phyloP scores from a whole-genome alignment of 2,329 filamentous ascomycete species.

The Epichloe typhina region DNA sequence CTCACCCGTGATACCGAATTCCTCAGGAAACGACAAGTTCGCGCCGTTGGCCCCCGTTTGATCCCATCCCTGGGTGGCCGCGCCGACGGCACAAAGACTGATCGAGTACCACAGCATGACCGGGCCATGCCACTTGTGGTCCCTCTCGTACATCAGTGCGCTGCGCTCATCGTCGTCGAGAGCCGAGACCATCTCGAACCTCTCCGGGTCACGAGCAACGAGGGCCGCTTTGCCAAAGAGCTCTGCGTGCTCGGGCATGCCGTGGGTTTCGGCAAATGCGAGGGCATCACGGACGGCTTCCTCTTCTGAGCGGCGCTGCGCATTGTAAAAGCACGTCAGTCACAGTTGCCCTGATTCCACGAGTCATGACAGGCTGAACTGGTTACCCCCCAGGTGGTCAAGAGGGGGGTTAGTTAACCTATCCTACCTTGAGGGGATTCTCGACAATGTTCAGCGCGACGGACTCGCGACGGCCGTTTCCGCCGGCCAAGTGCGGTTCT shows the following conservation, averaged over 20 bases:
- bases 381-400: background rate
- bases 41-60: slow-evolving; percentile 48
- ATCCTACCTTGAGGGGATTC: slow-evolving; percentile 19
- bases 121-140: slow-evolving; percentile 44
- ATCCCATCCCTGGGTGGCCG: slow-evolving; percentile 49
- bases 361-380: background rate
- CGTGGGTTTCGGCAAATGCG: slow-evolving; percentile 32
- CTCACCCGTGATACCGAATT: slow-evolving; percentile 20
- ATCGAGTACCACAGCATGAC: slow-evolving; percentile 28
- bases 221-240: slow-evolving; percentile 17
- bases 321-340: background rate
- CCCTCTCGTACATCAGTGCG: slow-evolving; percentile 26
- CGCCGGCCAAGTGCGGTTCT: background rate
- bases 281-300: slow-evolving; percentile 25
- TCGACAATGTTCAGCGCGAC: slow-evolving; percentile 19
- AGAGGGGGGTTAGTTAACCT: background rate
- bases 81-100: slow-evolving; percentile 38
- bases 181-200: slow-evolving; percentile 10
- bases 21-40: slow-evolving; percentile 42
- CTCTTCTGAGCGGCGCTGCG: slow-evolving; percentile 12
- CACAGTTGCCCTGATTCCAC: background rate
- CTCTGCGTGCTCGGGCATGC: slow-evolving; percentile 33
- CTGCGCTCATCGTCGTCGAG: slow-evolving; percentile 20
- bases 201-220: slow-evolving; percentile 14
- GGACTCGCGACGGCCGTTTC: slow-evolving; percentile 11